phyloP scores from a whole-genome alignment of 495 filamentous ascomycete species.

The Aspergillus nanangensis region DNA sequence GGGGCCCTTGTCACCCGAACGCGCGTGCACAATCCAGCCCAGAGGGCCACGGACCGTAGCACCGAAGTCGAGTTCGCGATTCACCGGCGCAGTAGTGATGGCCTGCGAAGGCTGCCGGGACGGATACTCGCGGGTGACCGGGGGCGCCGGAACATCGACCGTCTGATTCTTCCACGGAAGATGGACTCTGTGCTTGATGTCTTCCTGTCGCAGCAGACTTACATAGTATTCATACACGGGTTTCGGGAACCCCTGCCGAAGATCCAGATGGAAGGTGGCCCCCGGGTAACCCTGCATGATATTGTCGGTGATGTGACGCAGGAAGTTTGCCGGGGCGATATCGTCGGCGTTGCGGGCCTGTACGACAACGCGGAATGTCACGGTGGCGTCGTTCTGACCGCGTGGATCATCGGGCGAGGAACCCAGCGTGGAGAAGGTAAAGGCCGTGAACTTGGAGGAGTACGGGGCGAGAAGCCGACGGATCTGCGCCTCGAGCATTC shows the following conservation, averaged over 20 bases:
- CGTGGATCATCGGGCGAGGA: constrained; percentile 20
- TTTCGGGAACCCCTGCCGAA: constrained; percentile 33
- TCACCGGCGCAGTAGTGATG: constrained; percentile 20
- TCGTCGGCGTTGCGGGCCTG: constrained; percentile 32
- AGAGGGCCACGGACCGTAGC: constrained; percentile 37
- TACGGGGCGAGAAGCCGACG: constrained; percentile 17
- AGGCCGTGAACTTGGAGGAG: constrained; percentile 19
- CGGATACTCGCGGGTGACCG: constrained; percentile 25
- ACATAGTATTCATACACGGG: constrained; percentile 41
- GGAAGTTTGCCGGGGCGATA: constrained; percentile 25
- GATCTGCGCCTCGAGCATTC: constrained; percentile 35
- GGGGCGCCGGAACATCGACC: constrained; percentile 30
- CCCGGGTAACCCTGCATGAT: constrained; percentile 42
- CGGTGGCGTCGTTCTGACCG: constrained; percentile 35
- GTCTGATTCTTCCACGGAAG: constrained; percentile 31
- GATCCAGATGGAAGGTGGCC: constrained; percentile 37
- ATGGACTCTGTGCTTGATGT: constrained; percentile 33
- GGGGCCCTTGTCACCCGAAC: constrained; percentile 50
- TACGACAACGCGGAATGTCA: constrained; percentile 33
- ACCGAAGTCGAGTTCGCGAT: constrained; percentile 27
- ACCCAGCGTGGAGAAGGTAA: constrained; percentile 34
- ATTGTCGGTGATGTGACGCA: constrained; percentile 35
- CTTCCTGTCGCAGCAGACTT: constrained; percentile 34
- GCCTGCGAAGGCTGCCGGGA: constrained; percentile 29
- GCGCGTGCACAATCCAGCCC: constrained; percentile 43